Evolutionary conservation across 2,329 filamentous ascomycete species (phyloP).

Genomic region (Colletotrichum shisoi): DNA sequence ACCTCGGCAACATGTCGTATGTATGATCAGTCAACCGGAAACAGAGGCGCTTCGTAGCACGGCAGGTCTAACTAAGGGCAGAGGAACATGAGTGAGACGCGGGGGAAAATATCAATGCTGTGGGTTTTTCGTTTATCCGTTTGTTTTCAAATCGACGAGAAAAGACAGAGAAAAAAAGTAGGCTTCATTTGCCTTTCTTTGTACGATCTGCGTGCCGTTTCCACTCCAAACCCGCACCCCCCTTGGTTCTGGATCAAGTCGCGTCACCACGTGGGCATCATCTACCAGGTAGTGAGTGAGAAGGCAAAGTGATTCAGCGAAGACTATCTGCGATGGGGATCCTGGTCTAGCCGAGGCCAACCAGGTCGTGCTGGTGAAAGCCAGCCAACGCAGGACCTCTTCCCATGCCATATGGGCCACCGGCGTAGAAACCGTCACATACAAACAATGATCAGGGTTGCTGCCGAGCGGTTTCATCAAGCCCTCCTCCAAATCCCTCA

Average conservation of each 20-base stretch:
- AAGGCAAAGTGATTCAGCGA: constrained; percentile 12
- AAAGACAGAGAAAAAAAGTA: neutral
- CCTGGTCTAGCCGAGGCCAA: neutral
- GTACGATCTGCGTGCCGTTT: neutral
- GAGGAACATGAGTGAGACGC: neutral
- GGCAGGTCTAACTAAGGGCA: constrained; percentile 1
- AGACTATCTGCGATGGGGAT: constrained; percentile 10
- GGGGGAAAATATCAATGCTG: too few relatives aligned
- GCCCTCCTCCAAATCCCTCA: too few relatives aligned
- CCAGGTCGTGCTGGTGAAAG: neutral
- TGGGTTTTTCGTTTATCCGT: neutral
- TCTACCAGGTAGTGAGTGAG: neutral
- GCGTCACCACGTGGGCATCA: neutral
- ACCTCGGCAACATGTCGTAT: constrained; percentile 68
- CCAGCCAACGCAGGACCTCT: neutral
- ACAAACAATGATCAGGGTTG: neutral
- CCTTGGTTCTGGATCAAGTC: neutral
- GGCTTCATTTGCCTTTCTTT: neutral
- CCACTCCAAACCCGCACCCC: neutral
- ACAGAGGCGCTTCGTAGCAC: neutral
- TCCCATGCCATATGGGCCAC: neutral
- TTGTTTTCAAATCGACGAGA: neutral
- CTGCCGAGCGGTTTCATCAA: constrained; percentile 14
- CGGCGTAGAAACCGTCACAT: neutral
- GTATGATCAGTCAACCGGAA: constrained; percentile 46